A percentile compares a stretch with the other conserved stretches of the same genome.
phyloP scores from a whole-genome alignment of 2,329 filamentous ascomycete species.

The Ophiosphaerella narmari region DNA sequence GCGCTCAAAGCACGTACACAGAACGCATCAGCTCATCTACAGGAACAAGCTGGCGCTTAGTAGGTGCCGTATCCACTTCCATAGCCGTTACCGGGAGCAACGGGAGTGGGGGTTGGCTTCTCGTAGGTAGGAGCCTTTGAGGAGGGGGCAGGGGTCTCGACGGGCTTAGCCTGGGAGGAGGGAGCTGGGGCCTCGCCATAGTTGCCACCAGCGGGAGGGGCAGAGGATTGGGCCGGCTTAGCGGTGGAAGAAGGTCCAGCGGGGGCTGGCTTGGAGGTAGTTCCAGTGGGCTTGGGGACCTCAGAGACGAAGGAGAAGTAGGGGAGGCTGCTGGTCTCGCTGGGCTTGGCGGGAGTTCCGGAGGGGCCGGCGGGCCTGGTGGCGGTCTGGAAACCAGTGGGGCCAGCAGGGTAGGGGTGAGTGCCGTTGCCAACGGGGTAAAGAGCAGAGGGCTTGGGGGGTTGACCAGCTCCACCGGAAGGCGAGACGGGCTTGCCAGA shows the following conservation, averaged over 20 bases:
- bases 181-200: not conserved
- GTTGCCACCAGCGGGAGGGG: constrained; percentile 14
- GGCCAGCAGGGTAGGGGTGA: constrained; percentile 26
- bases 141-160: constrained; percentile 11
- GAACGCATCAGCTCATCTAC: constrained; percentile 23
- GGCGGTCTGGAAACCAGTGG: constrained; percentile 39
- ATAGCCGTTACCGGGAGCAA: constrained; percentile 21
- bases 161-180: constrained; percentile 14
- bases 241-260: constrained; percentile 11
- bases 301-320: constrained; percentile 32
- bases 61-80: constrained; percentile 28
- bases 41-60: constrained; percentile 19
- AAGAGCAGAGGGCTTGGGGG: constrained; percentile 23
- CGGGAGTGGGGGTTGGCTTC: constrained; percentile 14
- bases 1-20: constrained; percentile 16
- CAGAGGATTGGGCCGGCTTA: constrained; percentile 8
- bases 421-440: constrained; percentile 37
- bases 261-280: constrained; percentile 1
- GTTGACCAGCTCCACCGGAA: constrained; percentile 2
- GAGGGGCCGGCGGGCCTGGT: constrained; percentile 33
- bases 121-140: constrained; percentile 6
- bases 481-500: constrained; percentile 8
- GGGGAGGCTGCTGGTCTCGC: constrained; percentile 23
- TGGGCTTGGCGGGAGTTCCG: constrained; percentile 20
- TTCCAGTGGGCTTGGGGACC: constrained; percentile 17